A percentile compares a stretch with the other conserved stretches of the same genome.
Evolutionary conservation across 2,329 filamentous ascomycete species (phyloP).

Genomic region (Xylaria sp.): DNA sequence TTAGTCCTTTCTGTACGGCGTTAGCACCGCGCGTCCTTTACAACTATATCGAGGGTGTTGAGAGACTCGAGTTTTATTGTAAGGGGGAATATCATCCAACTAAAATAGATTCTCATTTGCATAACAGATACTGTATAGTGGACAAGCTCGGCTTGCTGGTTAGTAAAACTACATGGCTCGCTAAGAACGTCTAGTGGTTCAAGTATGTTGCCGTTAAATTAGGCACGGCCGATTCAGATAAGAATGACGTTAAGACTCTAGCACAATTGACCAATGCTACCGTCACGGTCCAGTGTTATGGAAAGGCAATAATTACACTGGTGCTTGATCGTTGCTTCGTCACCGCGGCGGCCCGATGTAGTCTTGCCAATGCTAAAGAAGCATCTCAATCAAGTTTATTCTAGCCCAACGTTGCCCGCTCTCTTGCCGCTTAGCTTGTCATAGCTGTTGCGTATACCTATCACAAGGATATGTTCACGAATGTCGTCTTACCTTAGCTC

Average conservation of each 20-base stretch:
- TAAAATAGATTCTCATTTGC: neutral
- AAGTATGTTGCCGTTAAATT: neutral
- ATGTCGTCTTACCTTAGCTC: neutral
- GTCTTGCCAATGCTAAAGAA: neutral
- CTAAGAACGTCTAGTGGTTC: neutral
- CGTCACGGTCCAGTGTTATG: neutral
- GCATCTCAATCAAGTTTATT: neutral
- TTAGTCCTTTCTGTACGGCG: neutral
- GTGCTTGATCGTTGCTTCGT: neutral
- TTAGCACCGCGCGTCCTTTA: neutral
- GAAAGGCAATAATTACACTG: neutral
- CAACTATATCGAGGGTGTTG: neutral
- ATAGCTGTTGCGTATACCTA: neutral
- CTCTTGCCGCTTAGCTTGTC: neutral
- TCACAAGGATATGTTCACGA: neutral
- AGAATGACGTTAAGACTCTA: neutral
- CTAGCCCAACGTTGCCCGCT: neutral
- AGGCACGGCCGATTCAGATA: neutral
- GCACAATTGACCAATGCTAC: too few species aligned
- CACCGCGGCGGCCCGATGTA: neutral
- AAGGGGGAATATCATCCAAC: neutral
- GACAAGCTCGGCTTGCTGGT: neutral
- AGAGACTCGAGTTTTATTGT: neutral
- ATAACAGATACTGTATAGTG: neutral
- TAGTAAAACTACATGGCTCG: neutral